Evolutionary conservation across 139 green algal species (phyloP), one percentile per base, ranked within the genome.

Genomic region (Monoraphidium neglectum): DNA sequence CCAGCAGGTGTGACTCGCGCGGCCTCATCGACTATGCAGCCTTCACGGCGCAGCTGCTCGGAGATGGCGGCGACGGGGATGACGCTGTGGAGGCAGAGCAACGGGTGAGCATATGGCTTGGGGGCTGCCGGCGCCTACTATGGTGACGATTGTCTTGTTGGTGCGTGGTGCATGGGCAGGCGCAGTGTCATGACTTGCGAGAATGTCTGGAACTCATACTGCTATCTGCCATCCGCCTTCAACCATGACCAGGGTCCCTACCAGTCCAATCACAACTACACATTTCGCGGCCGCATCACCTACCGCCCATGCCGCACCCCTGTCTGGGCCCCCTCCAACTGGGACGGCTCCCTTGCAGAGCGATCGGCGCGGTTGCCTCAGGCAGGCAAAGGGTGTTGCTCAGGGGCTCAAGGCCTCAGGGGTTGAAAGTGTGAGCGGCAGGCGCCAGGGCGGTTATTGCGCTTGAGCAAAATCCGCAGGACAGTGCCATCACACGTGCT

Each of bases 221-320:
- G 10, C 35, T 8, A 71, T 56, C 12, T 4, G 13, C 8, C n/a
- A 37, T 37, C 28, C 13, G 63, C 36, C 46, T 70, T 28, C 36
- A 70, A 49, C 28, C 13, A 30, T 26, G 46, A 23, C 18, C 82
- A 90, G 83, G 83, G 86, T 12, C 66, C 83, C 0, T 91, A 87
- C 65, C 75, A 79, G 57, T 53, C 68, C 10, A 26, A 68, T 3
- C 80, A 88, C 35, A 72, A 77, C 16, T 38, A 32, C 35, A 59
- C 77, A 26, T 92, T 92, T 76, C 64, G 70, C 13, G 89, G 89
- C 70, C 93, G 92, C 82, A 91, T 95, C 69, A 75, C 77, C 26
- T 95, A 95, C 86, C 78, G 76, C 37, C 77, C 85, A 40, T 95
- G 90, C 89, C 76, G 83, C 35, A 94, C 91, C 74, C 85, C 89